Conservation (phyloP, 2,329 filamentous ascomycete genomes). For the Clarireedia sp. region DNA sequence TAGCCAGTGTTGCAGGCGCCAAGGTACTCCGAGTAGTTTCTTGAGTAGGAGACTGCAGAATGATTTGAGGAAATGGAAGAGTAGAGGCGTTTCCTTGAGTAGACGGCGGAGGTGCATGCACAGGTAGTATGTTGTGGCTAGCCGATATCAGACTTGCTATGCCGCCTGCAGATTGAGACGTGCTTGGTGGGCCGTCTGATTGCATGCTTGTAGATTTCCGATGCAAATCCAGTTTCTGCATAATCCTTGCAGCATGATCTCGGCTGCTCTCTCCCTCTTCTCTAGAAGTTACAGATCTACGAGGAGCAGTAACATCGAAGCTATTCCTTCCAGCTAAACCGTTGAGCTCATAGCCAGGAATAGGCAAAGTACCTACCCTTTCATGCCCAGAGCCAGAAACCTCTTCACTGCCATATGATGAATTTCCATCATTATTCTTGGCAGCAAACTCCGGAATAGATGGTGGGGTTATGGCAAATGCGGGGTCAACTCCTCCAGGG, state of each 20-base stretch:
- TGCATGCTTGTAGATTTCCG: slow-evolving; percentile 54
- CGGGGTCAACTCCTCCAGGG: slow-evolving; percentile 54
- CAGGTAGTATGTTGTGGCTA: slow-evolving; percentile 70
- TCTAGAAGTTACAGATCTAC: slow-evolving; percentile 47
- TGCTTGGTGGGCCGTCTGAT: slow-evolving; percentile 33
- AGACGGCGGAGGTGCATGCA: slow-evolving; percentile 36
- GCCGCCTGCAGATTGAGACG: slow-evolving; percentile 41
- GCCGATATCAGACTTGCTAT: slow-evolving; percentile 82
- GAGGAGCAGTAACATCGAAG: slow-evolving; percentile 53
- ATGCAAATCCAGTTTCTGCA: slow-evolving; percentile 86
- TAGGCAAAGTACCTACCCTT: slow-evolving; percentile 53
- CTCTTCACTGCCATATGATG: slow-evolving; percentile 39
- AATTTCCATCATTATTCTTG: slow-evolving; percentile 60
- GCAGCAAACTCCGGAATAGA: slow-evolving; percentile 86
- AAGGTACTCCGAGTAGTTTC: slow-evolving; percentile 53
- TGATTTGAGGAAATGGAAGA: slow-evolving; percentile 30
- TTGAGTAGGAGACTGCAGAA: slow-evolving; percentile 30
- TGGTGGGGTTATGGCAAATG: slow-evolving; percentile 87
- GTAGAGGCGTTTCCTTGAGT: slow-evolving; percentile 16
- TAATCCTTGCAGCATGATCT: slow-evolving; percentile 80
- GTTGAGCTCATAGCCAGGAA: slow-evolving; percentile 43
- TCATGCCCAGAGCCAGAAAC: slow-evolving; percentile 38
- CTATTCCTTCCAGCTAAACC: slow-evolving; percentile 57
- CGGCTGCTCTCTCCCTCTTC: slow-evolving; percentile 68
- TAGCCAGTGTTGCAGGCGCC: slow-evolving; percentile 75